Conservation (phyloP, 768 basidiomycete species). For the Psilocybe cubensis region DNA sequence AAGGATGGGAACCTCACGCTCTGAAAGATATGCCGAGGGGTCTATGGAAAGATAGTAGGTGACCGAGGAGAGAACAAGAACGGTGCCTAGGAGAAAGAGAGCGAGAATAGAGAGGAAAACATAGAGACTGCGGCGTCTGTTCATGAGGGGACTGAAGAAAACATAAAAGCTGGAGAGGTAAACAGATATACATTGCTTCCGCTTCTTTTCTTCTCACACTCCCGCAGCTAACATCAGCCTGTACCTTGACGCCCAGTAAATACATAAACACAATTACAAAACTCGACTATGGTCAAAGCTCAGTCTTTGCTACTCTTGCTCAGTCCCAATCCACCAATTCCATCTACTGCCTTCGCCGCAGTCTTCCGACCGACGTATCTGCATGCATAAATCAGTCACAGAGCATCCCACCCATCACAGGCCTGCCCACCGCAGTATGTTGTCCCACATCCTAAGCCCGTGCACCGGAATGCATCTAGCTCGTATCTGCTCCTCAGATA, state of each 20-base stretch:
- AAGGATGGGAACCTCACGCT: constrained; percentile 69
- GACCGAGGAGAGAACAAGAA: constrained; percentile 89
- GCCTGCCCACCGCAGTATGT: constrained; percentile 45
- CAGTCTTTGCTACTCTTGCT: neutral
- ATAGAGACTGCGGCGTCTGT: constrained; percentile 47
- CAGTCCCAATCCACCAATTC: constrained; percentile 29
- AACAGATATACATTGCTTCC: neutral
- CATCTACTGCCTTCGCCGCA: constrained; percentile 34
- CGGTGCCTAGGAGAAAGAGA: constrained; percentile 84
- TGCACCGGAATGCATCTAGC: constrained; percentile 48
- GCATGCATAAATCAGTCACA: neutral
- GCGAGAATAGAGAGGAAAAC: constrained; percentile 57
- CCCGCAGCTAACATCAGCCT: neutral
- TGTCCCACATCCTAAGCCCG: constrained; percentile 60
- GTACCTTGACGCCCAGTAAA: neutral
- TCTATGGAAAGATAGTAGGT: constrained; percentile 89
- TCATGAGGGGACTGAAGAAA: constrained; percentile 34
- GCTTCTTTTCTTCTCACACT: neutral
- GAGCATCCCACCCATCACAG: neutral
- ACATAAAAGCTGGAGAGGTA: neutral
- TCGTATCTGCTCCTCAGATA: constrained; percentile 55
- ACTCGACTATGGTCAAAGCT: no score
- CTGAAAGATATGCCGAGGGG: constrained; percentile 76
- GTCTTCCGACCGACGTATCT: constrained; percentile 55
- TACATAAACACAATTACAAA: no score